Evolutionary conservation across 805 yeast species (phyloP), one percentile per base, ranked within the genome.

Genomic region (Saccharomyces mikatae): DNA sequence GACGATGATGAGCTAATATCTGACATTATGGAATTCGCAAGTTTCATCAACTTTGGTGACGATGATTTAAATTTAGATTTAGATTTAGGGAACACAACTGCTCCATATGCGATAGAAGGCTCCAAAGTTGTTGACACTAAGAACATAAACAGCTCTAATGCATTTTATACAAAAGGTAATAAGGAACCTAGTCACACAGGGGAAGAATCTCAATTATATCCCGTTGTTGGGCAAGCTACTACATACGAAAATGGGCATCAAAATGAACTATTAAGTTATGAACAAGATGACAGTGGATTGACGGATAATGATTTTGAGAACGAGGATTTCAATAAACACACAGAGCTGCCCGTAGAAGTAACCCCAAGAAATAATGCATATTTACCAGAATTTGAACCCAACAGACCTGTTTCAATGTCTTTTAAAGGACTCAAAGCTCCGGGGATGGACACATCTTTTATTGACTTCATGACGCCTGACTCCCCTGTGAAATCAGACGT

Each of bases 401-500:
- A 53, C 24, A 66, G 78, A 54, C 76, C 77, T 24, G 58, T 74
- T 2, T 74, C 78, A 1, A 70, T 74, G 75, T 83, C 88, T 1
- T 83, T 82, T 68, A 78, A 78, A 57, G 90, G 90, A 0, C 66
- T 84, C 53, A 76, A 72, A 52, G 87, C 83, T 0, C 85, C 89
- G 1, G 72, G 80, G 1, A 78, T 82, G 58, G 77, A 77, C 22
- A 68, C 72, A n/a, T 56, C 69, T 13, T 70, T 67, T 29, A 60
- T 66, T 36, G 60, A 71, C 4, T 63, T 77, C 31, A 64, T 65
- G 47, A 66, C 73, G 13, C 75, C 70, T 28, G 71, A 76, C 9
- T 78, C 75, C 53, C 77, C 74, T 61, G 71, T 74, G 26, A 46
- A 47, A 21, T 27, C 54, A n/a, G 54, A 53, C n/a, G 51, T 26